Evolutionary conservation across 2,329 filamentous ascomycete genomes (phyloP), one percentile per base, ranked within the genome.

Genomic region (Fusarium agapanthi): DNA sequence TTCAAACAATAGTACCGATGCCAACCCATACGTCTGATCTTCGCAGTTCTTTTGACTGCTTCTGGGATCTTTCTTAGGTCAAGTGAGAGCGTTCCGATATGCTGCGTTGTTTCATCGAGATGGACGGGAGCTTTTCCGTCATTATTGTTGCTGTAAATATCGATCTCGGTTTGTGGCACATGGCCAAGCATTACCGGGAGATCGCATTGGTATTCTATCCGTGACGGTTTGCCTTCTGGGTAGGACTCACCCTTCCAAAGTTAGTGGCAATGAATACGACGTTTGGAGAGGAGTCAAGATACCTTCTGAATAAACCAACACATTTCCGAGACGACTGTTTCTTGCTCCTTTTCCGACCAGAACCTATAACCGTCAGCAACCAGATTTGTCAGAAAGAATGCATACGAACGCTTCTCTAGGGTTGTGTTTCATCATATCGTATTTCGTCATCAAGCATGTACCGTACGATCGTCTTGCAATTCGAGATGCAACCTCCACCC

Each of bases 221-320:
- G 76, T 6, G 79, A 80, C 14, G 81, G 81, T 57, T 75, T 80
- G 24, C 77, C 79, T 40, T 83, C 80, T 12, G 80, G 80, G 66
- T 82, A 83, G 8, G 81, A 82, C 64, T 83, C 78, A 30, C 81
- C 81, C 81, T 82, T n/a, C 13, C 47, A 7, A 54, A 44, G 47
- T 76, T 45, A 73, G 59, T 40, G 45, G 22, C 5, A 45, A 18
- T 43, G 34, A 20, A 37, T 15, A 24, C 35, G 41, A 18, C 22
- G 22, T 8, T n/a, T 41, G 20, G 38, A 14, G 16, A 12, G 34
- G 10, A n/a, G n/a, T 43, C 16, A 20, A 30, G 71, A 35, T 72
- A 82, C 81, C 79, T 83, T 83, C 54, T 73, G 73, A 56, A 83
- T 83, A 61, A 83, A 83, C 81, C 81, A 83, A 38, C 80, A 80